Evolutionary conservation across 1,284 basidiomycete species (phyloP).

Genomic region (Vanrija sp.): DNA sequence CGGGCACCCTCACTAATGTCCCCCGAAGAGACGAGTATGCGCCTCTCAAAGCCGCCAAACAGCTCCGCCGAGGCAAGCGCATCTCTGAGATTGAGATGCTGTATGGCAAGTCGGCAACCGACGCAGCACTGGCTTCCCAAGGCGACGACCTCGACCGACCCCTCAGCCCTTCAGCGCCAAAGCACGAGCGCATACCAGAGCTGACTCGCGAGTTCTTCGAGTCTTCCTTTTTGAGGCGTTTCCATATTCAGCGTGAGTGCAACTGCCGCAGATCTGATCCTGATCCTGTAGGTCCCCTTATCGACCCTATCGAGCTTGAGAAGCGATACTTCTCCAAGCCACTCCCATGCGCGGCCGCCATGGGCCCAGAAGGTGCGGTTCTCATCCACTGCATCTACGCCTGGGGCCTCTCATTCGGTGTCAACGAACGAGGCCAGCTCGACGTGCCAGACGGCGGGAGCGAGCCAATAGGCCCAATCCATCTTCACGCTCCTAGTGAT

Average conservation of each 20-base stretch:
- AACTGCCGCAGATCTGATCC: not conserved
- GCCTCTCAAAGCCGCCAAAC: conserved; percentile 78
- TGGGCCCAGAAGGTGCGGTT: conserved; percentile 52
- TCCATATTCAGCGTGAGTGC: conserved; percentile 70
- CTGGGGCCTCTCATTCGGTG: conserved; percentile 80
- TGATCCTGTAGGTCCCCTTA: conserved; percentile 43
- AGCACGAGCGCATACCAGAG: conserved; percentile 47
- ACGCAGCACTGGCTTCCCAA: conserved; percentile 29
- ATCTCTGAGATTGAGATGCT: conserved; percentile 68
- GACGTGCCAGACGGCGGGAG: conserved; percentile 36
- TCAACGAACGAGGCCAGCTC: conserved; percentile 65
- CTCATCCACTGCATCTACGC: conserved; percentile 60
- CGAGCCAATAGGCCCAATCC: conserved; percentile 15
- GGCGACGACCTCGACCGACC: conserved; percentile 17
- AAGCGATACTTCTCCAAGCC: conserved; percentile 53
- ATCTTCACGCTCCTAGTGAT: conserved; percentile 19
- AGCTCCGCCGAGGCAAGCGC: conserved; percentile 72
- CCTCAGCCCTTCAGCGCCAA: conserved; percentile 15
- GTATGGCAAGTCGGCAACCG: conserved; percentile 34
- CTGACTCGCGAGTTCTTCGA: conserved; percentile 72
- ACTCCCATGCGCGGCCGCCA: conserved; percentile 56
- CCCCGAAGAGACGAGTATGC: conserved; percentile 71
- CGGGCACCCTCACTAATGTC: not conserved
- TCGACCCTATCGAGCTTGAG: conserved; percentile 64
- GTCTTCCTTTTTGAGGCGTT: conserved; percentile 74